Base-by-base conservation (phyloP, 257 asterid genomes). In the Gentiana dahurica region DNA sequence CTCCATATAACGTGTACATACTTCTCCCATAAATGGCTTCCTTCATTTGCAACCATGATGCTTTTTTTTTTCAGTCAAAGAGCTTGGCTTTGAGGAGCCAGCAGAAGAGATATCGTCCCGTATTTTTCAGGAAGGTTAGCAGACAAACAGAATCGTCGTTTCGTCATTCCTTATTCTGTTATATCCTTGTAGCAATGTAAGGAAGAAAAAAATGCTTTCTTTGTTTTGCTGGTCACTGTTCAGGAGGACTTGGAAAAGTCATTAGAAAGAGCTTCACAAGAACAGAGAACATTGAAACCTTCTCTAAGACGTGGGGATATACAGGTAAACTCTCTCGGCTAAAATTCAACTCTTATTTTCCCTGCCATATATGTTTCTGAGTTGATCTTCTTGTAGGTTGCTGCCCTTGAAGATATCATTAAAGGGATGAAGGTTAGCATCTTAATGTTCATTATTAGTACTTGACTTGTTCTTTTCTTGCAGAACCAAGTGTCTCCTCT, bases 181-280 rank as follows among this genome's bases (percentile, higher is more conserved):
- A 8, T 35, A 36, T 15, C 8, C 2, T 0, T 54, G 38, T 13
- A 39, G 8, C 35, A 12, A 6, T 65, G 24, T 24, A 24, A 24
- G 24, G 24, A 24, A 24, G 24, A 24, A 24, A 24, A 24, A 24
- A 24, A 24, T 47, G 3, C 57, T 43, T 36, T 34, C 39, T 32
- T 55, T 47, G 49, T 13, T 35, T 10, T 37, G 10, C 55, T 47
- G n/a, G 48, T 61, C 51, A 58, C 65, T 72, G 48, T 53, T 10
- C 67, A 89, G 97, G 97, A 89, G 80, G 97, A 89, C 77, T 75
- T 89, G 7, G 93, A 80, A 52, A 84, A 78, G 57, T 86, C 89
- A 58, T 76, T 89, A 36, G 43, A 60, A 13, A 74, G 88, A 78
- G 97, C 97, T 60, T 78, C 97, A 36, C 73, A 35, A 8, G 75